A percentile compares a stretch with the other conserved stretches of the same genome.
Conservation (phyloP, 495 filamentous ascomycete genomes). For the Tetracladium setigerum region DNA sequence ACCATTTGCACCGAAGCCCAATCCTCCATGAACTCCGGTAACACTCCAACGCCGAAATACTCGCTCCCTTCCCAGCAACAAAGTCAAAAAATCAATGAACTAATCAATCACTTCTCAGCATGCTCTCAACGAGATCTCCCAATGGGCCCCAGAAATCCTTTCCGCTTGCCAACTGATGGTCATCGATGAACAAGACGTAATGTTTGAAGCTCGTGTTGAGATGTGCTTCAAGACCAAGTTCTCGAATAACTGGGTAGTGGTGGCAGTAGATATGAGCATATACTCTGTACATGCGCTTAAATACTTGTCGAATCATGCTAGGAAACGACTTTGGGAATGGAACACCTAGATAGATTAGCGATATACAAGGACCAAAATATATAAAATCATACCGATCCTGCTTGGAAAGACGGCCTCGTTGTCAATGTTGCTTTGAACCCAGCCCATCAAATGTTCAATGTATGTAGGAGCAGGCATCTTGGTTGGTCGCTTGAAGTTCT, state of each 20-base stretch:
- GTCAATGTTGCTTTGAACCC: slow-evolving; percentile 92
- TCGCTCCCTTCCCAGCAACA: not conserved
- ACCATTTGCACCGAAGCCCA: too few species aligned
- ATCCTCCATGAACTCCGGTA: slow-evolving; percentile 2
- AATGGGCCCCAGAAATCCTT: slow-evolving; percentile 99
- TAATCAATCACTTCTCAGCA: slow-evolving; percentile 80
- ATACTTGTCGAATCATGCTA: slow-evolving; percentile 79
- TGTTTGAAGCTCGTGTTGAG: slow-evolving; percentile 99
- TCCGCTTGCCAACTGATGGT: slow-evolving; percentile 78
- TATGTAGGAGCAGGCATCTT: slow-evolving; percentile 98
- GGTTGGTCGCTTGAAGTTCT: slow-evolving; percentile 88
- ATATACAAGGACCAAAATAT: not conserved
- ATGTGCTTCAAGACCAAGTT: slow-evolving; percentile 92
- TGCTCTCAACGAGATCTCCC: slow-evolving; percentile 92
- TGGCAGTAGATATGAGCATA: slow-evolving; percentile 99
- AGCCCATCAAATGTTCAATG: slow-evolving; percentile 94
- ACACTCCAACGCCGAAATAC: slow-evolving; percentile 14
- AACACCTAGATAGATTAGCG: slow-evolving; percentile 51
- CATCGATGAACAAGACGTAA: slow-evolving; percentile 94
- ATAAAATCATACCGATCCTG: slow-evolving; percentile 58
- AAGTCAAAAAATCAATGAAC: not conserved
- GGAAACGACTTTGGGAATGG: slow-evolving; percentile 93
- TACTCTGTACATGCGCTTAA: slow-evolving; percentile 97
- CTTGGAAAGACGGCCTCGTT: slow-evolving; percentile 93
- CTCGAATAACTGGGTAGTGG: slow-evolving; percentile 94